Base-by-base conservation (phyloP, 768 basidiomycete genomes). In the Mycena vulgaris region DNA sequence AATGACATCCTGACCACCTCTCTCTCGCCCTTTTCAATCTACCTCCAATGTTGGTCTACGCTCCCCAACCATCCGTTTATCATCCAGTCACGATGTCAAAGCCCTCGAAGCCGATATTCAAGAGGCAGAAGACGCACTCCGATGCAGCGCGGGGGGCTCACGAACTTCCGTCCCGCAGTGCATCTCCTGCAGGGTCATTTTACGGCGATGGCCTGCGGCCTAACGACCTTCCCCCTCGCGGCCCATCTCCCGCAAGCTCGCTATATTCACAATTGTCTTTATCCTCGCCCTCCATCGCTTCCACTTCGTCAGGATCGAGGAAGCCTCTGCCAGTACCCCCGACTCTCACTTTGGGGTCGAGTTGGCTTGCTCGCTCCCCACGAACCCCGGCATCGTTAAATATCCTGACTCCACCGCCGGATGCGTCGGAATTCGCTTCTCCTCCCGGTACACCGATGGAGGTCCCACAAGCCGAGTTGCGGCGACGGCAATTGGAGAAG, bases 401-500 rank as follows among this genome's bases (percentile, higher is more conserved):
- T 21, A 58, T 56, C 40, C 19, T 52, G 7, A n/a, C n/a, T n/a
- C n/a, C n/a, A n/a, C 47, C 58, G 5, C 48, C 58, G 8, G 2
- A 48, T 14, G 37, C 33, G 2, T 19, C 58, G 2, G 61, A 63
- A 42, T 19, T 42, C 42, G 42, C 42, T 16, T 42, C 42, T 21
- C 68, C 68, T 3, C 69, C 63, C 19, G 69, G 56, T 0, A 55
- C 69, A 13, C 69, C 69, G 11, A 31, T 65, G 10, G 63, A 70
- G 5, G 59, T 70, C 9, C 25, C 69, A 14, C 58, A 56, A 48
- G 63, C 63, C 40, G 69, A 65, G 63, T 14, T 65, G 40, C 69
- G 69, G 6, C 23, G 69, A 17, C 42, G 69, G 40, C 69, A 70
- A 27, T n/a, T 70, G 7, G 63, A 65, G 16, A 70, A 70, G 59